Evolutionary conservation across 768 basidiomycete species (phyloP).

Genomic region (Clitopilus hobsonii): DNA sequence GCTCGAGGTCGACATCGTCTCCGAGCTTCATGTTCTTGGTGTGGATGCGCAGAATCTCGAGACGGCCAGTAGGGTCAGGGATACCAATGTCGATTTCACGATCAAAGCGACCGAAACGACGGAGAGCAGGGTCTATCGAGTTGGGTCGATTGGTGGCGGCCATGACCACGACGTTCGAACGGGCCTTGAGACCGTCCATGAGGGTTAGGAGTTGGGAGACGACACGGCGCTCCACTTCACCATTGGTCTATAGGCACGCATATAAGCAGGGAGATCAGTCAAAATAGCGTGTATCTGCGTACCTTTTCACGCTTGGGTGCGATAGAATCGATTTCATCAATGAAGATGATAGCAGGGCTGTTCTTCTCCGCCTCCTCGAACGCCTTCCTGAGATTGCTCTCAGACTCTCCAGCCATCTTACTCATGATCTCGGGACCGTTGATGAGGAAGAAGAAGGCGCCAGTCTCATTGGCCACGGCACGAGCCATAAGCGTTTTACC

Average conservation of each 20-base stretch:
- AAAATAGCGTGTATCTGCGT: conserved; percentile 8
- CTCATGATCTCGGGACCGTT: conserved; percentile 99
- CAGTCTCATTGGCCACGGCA: conserved; percentile 98
- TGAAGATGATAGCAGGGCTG: conserved; percentile 99
- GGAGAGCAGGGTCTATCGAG: conserved; percentile 97
- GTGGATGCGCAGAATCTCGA: conserved; percentile 98
- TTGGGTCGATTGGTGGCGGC: conserved; percentile 98
- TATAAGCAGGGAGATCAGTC: neutral
- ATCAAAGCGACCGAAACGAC: conserved; percentile 99
- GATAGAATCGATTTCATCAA: conserved; percentile 99
- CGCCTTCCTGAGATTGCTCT: conserved; percentile 95
- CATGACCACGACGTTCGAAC: conserved; percentile 99
- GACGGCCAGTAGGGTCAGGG: conserved; percentile 97
- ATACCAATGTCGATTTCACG: conserved; percentile 99
- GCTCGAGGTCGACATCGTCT: conserved; percentile 97
- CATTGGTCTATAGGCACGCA: conserved; percentile 69
- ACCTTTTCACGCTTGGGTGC: conserved; percentile 99
- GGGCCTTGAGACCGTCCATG: conserved; percentile 98
- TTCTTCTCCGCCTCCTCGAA: conserved; percentile 99
- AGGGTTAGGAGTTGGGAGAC: conserved; percentile 97
- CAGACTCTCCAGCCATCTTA: conserved; percentile 99
- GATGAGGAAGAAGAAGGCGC: conserved; percentile 99
- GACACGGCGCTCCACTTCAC: conserved; percentile 98
- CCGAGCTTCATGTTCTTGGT: conserved; percentile 99
- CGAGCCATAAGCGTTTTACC: conserved; percentile 99